Base-by-base conservation (phyloP, 805 yeast genomes). In the Lachancea sp. region DNA sequence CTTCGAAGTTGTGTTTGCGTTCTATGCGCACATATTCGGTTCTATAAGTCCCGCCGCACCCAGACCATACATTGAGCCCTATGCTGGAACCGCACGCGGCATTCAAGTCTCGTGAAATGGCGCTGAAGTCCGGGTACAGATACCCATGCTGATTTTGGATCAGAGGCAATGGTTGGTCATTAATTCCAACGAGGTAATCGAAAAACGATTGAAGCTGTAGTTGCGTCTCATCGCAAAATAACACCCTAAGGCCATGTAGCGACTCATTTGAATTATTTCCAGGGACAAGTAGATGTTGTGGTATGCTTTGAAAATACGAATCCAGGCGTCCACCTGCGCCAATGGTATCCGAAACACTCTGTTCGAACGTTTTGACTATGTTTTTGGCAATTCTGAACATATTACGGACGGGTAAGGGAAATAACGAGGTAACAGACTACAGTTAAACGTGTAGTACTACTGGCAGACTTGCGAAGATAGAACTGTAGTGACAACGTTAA, bases 161-260 rank as follows among this genome's bases (percentile, higher is more conserved):
- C 21, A 68, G 48, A 13, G 70, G 67, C 17, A 78, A 52, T 15
- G 82, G 83, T 47, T 75, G 80, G 33, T 84, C 86, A 51, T 90
- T 85, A 42, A 88, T 67, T 1, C 83, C 82, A n/a, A 87, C 71
- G 25, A 90, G 77, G 57, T 72, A 90, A 58, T 90, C 98, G 55
- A 90, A 92, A 77, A 86, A 83, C 8, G 92, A 71, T 61, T 88
- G 94, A 21, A 92, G 58, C 2, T 83, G 84, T 18, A 69, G 65
- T 21, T 63, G 68, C 6, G 63, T 60, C 12, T 74, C 81, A 11
- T 65, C 61, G 0, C 83, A 74, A 39, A 61, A 64, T 1, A 83
- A 52, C 2, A 83, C 74, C 28, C 89, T 68, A 37, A 83, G 68
- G 0, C 89, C 92, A 33, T 63, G 52, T 7, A 61, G 55, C 8